Conservation (phyloP, 768 basidiomycete species). For the Phylloporus scabripes region DNA sequence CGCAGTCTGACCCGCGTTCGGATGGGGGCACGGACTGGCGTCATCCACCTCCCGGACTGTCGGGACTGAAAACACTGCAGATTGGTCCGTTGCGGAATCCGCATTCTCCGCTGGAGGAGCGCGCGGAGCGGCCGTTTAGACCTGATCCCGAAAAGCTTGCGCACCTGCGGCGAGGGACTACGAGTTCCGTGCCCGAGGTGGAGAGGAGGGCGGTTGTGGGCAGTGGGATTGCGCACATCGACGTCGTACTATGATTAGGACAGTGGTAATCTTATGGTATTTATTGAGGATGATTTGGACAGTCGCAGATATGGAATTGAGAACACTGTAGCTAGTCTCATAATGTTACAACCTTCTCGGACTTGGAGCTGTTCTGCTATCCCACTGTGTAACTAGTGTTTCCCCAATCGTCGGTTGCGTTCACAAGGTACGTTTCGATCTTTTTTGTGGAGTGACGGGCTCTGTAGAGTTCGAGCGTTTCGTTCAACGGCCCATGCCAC, state of each 20-base stretch:
- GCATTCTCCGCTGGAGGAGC: conserved; percentile 16
- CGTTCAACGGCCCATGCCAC: too few relatives aligned
- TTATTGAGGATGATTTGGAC: conserved; percentile 2
- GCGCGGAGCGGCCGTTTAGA: not conserved
- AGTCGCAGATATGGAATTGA: not conserved
- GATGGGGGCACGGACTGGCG: conserved; percentile 22
- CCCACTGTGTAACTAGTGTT: too few relatives aligned
- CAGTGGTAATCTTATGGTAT: conserved; percentile 14
- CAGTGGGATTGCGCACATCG: conserved; percentile 25
- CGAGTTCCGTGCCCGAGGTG: conserved; percentile 18
- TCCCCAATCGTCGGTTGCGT: too few relatives aligned
- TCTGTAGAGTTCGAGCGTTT: too few relatives aligned
- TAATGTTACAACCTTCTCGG: too few relatives aligned
- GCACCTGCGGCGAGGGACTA: conserved; percentile 17
- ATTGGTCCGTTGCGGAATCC: conserved; percentile 17
- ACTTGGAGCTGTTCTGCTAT: too few relatives aligned
- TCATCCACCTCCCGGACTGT: conserved; percentile 22
- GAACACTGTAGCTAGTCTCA: too few relatives aligned
- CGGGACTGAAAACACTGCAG: conserved; percentile 12
- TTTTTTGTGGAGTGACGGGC: too few relatives aligned
- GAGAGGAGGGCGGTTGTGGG: conserved; percentile 17
- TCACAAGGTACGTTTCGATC: too few relatives aligned
- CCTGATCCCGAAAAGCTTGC: conserved; percentile 10
- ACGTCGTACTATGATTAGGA: conserved; percentile 17
- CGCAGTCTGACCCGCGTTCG: conserved; percentile 4